A percentile compares a stretch with the other conserved stretches of the same genome.
Evolutionary conservation across 2,329 filamentous ascomycete species (phyloP).

Genomic region (Talaromyces funiculosus): DNA sequence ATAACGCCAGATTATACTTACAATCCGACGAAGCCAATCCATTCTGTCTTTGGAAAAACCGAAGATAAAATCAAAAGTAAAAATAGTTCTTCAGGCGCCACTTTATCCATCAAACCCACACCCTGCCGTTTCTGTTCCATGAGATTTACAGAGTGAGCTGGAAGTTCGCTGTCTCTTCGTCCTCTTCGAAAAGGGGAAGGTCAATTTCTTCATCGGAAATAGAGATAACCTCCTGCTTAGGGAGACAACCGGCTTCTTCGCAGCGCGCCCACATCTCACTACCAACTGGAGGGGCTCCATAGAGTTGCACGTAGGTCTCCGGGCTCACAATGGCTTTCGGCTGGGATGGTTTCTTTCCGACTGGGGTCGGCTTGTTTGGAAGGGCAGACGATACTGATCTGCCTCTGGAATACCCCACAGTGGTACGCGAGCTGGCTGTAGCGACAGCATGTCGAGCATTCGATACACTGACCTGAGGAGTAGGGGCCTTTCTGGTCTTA

Average conservation of each 20-base stretch:
- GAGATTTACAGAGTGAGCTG: slow-evolving; percentile 32
- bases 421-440: slow-evolving; percentile 67
- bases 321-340: slow-evolving; percentile 33
- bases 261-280: slow-evolving; percentile 41
- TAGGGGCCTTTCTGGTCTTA: slow-evolving; percentile 38
- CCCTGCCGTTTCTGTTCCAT: background rate
- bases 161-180: slow-evolving; percentile 36
- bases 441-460: slow-evolving; percentile 56
- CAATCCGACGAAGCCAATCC: background rate
- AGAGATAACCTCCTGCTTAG: background rate
- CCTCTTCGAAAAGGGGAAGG: slow-evolving; percentile 30
- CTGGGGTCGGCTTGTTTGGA: slow-evolving; percentile 21
- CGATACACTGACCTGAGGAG: slow-evolving; percentile 45
- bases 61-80: slow-evolving; percentile 7
- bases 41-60: slow-evolving; percentile 12
- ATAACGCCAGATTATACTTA: background rate
- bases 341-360: slow-evolving; percentile 19
- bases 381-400: slow-evolving; percentile 40
- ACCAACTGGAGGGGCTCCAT: slow-evolving; percentile 37
- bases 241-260: slow-evolving; percentile 33
- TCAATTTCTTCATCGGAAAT: slow-evolving; percentile 23
- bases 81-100: background rate
- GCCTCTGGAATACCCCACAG: slow-evolving; percentile 79
- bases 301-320: slow-evolving; percentile 38
- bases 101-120: background rate